Base-by-base conservation (phyloP, 116 monocot species). In the Trichopus zeylanicus region DNA sequence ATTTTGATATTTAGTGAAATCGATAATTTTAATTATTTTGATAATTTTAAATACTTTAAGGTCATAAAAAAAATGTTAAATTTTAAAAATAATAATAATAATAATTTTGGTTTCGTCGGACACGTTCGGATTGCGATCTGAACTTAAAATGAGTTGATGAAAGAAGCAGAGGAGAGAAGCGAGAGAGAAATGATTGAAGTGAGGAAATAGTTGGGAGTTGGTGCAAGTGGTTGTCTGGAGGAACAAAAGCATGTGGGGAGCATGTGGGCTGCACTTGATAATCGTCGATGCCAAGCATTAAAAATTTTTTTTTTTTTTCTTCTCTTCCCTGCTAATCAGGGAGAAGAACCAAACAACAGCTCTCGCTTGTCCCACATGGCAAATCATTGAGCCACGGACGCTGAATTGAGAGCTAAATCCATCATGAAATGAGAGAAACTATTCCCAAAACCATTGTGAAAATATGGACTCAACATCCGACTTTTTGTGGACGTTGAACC, bases 231-330 rank as follows among this genome's bases (percentile, higher is more conserved):
- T 22, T 49, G 23, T 20, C 22, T 49, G 23, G 8, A 49, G 19
- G 49, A 49, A 49, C 49, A 49, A 24, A 49, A 49, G 49, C 49
- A 49, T 49, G 23, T 49, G 49, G 24, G 49, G 49, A 21, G 49
- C 49, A 49, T 49, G 49, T 49, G 49, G 23, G 49, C 1, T 16
- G 49, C 49, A 49, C 10, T 49, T 24, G 7, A 49, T 21, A 49
- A 22, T n/a, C n/a, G 22, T 49, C 49, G 8, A 22, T 49, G 49
- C 49, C 49, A 49, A 49, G 22, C 49, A 49, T 49, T 49, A 49
- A 49, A 49, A 49, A 6, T 10, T 35, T 35, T 10, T 10, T 6
- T 6, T 35, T n/a, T n/a, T n/a, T n/a, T n/a, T n/a, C n/a, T n/a
- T n/a, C n/a, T n/a, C n/a, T n/a, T 35, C 10, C 19, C 49, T 22